These are phyloP conservation scores for Zancudomyces culisetae DNA, from an alignment of 371 early-diverging fungal genomes.

Conservation along the genomic window DNA sequence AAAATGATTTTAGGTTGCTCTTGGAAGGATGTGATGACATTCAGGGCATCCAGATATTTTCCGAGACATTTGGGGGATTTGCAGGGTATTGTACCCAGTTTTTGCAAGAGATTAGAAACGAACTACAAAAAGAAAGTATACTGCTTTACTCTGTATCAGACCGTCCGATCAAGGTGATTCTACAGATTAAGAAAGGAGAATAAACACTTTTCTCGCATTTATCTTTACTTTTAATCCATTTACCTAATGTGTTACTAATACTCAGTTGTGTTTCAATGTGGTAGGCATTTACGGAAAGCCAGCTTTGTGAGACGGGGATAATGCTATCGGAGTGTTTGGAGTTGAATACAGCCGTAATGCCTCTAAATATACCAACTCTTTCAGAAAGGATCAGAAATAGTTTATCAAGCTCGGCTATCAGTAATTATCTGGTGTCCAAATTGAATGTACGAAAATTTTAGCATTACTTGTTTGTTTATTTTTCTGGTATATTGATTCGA, in stretches of 20 bases:
- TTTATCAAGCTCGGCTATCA: not conserved
- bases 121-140: constrained; percentile 50
- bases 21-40: constrained; percentile 70
- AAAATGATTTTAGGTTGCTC: constrained; percentile 54
- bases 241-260: not conserved
- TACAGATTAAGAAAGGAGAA: not conserved
- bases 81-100: constrained; percentile 46
- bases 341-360: not conserved
- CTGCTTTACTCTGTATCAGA: constrained; percentile 23
- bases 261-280: not conserved
- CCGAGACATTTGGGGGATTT: constrained; percentile 55
- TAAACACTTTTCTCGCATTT: not conserved
- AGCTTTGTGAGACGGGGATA: not conserved
- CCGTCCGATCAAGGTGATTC: not conserved
- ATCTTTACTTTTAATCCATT: not conserved
- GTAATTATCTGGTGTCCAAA: not conserved
- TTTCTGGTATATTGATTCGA: not conserved
- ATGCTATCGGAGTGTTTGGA: not conserved
- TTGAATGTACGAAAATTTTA: no score
- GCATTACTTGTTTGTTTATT: no score
- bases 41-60: constrained; percentile 66
- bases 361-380: not conserved
- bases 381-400: not conserved
- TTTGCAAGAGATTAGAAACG: constrained; percentile 47
- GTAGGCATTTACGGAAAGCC: not conserved